Evolutionary conservation across 1,139 yeast genomes (phyloP).

Genomic region (Candida pseudoviswanathii): DNA sequence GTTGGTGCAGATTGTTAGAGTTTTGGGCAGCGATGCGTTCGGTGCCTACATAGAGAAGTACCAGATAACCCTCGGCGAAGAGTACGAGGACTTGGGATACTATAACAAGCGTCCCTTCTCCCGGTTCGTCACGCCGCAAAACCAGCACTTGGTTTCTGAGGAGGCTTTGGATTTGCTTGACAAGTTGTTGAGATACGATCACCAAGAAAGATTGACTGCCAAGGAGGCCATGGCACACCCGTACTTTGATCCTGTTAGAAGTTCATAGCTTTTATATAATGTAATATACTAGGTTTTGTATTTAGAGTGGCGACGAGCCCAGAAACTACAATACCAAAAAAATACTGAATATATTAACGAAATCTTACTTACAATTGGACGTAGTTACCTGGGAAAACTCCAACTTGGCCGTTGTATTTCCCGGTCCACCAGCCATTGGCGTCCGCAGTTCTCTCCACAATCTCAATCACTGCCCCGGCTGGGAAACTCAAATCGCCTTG

Average conservation of each 20-base stretch:
- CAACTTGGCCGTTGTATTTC: constrained; percentile 46
- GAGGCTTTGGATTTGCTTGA: constrained; percentile 86
- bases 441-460: constrained; percentile 79
- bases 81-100: constrained; percentile 80
- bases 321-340: no score
- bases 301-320: no score
- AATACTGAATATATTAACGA: background rate
- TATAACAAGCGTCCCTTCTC: constrained; percentile 91
- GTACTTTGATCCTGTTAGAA: constrained; percentile 52
- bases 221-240: constrained; percentile 91
- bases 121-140: constrained; percentile 72
- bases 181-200: constrained; percentile 84
- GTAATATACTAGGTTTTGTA: background rate
- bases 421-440: constrained; percentile 76
- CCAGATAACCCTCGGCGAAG: constrained; percentile 72
- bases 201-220: constrained; percentile 92
- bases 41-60: constrained; percentile 75
- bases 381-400: constrained; percentile 60
- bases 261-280: background rate
- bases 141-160: constrained; percentile 64
- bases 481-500: constrained; percentile 85
- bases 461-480: constrained; percentile 85
- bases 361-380: constrained; percentile 23
- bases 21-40: constrained; percentile 87
- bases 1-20: constrained; percentile 90